Conservation (phyloP, 1,284 basidiomycete genomes). For the Somion occarium region DNA sequence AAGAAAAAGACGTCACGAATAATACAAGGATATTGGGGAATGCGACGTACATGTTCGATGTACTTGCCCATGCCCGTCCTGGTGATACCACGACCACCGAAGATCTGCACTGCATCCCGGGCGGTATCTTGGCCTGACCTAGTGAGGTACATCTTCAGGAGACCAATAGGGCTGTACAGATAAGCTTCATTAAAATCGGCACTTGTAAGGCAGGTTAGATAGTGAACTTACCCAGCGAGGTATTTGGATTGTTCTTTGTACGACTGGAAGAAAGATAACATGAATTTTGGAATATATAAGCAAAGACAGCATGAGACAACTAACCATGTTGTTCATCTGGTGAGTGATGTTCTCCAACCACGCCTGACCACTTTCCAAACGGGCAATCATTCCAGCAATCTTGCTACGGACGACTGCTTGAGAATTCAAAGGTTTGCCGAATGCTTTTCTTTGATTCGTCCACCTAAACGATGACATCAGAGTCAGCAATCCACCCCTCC, state of each 20-base stretch:
- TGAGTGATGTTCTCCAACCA: conserved; percentile 90
- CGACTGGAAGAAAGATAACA: conserved; percentile 14
- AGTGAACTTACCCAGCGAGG: conserved; percentile 33
- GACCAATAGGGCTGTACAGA: conserved; percentile 25
- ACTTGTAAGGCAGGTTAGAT: background rate
- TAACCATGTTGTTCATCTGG: conserved; percentile 88
- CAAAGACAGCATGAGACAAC: conserved; percentile 4
- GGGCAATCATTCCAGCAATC: conserved; percentile 82
- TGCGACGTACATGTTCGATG: conserved; percentile 52
- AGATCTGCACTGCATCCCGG: conserved; percentile 49
- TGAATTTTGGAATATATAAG: background rate
- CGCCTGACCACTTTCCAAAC: conserved; percentile 74
- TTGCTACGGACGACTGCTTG: conserved; percentile 85
- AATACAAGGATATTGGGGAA: background rate
- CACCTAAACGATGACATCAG: conserved; percentile 39
- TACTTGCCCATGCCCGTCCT: conserved; percentile 50
- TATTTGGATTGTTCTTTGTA: conserved; percentile 38
- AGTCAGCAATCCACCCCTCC: background rate
- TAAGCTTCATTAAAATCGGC: background rate
- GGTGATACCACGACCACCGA: conserved; percentile 50
- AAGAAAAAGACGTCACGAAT: conserved; percentile 12
- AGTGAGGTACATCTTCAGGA: conserved; percentile 29
- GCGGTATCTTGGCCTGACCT: conserved; percentile 28
- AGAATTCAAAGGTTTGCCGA: conserved; percentile 79
- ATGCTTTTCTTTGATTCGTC: conserved; percentile 78